These are phyloP conservation scores for Ceratobasidium sp. DNA, from an alignment of 1,284 basidiomycete species.

Conservation along the genomic window DNA sequence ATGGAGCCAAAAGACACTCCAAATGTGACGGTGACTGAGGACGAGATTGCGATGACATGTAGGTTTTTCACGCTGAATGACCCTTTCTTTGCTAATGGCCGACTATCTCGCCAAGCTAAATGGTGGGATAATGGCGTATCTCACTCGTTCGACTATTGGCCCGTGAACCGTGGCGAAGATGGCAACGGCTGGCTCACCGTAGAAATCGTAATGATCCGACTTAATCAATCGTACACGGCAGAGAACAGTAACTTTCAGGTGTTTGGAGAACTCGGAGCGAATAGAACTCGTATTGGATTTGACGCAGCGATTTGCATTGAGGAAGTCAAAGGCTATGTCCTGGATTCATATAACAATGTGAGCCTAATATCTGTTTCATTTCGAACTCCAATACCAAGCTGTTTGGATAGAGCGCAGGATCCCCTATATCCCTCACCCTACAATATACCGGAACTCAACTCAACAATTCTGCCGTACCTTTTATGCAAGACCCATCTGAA, in stretches of 20 bases:
- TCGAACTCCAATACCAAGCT: neutral
- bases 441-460: slow-evolving; percentile 33
- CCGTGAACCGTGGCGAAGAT: slow-evolving; percentile 36
- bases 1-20: slow-evolving; percentile 35
- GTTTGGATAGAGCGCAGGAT: slow-evolving; percentile 31
- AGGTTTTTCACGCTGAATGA: neutral
- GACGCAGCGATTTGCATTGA: slow-evolving; percentile 45
- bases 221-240: slow-evolving; percentile 43
- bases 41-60: slow-evolving; percentile 37
- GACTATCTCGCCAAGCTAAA: slow-evolving; percentile 16
- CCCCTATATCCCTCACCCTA: slow-evolving; percentile 26
- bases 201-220: slow-evolving; percentile 39
- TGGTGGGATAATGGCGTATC: slow-evolving; percentile 45
- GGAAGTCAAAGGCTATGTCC: slow-evolving; percentile 29
- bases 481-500: slow-evolving; percentile 2
- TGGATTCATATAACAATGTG: slow-evolving; percentile 42
- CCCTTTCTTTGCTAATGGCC: neutral
- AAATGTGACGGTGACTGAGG: slow-evolving; percentile 18
- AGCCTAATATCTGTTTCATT: neutral
- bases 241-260: slow-evolving; percentile 39
- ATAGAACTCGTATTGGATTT: slow-evolving; percentile 41
- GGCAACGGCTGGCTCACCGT: slow-evolving; percentile 40
- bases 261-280: slow-evolving; percentile 30
- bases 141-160: slow-evolving; percentile 35
- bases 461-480: slow-evolving; percentile 16